These are phyloP conservation scores for Condylostoma magnum DNA, from an alignment of 169 alveolate species.

Conservation along the genomic window DNA sequence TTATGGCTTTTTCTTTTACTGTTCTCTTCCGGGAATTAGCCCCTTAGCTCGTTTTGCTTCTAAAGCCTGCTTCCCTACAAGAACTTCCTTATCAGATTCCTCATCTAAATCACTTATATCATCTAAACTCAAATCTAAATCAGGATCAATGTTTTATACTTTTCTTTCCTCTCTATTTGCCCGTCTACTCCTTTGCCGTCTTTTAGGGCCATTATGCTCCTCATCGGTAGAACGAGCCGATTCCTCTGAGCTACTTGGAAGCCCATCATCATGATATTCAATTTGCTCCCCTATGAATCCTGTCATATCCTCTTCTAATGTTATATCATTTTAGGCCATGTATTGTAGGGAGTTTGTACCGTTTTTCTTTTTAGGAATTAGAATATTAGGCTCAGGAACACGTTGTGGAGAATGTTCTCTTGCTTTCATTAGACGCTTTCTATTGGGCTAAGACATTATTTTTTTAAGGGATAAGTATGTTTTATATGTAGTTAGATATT, in stretches of 20 bases:
- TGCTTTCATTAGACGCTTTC: too few relatives aligned
- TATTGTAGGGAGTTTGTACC: too few relatives aligned
- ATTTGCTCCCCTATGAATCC: slow-evolving; percentile 14
- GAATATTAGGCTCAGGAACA: too few relatives aligned
- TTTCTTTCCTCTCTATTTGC: not conserved
- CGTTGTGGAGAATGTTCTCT: too few relatives aligned
- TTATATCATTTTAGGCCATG: too few relatives aligned
- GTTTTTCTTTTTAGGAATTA: too few relatives aligned
- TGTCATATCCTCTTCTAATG: too few relatives aligned
- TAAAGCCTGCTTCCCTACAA: slow-evolving; percentile 23
- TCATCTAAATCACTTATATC: not conserved
- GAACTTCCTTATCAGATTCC: not conserved
- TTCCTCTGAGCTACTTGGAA: slow-evolving; percentile 22
- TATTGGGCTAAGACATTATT: too few relatives aligned
- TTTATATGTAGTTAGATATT: too few relatives aligned
- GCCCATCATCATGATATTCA: slow-evolving; percentile 10
- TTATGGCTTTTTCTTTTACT: not conserved
- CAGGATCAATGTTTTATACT: not conserved
- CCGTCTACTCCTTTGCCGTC: not conserved
- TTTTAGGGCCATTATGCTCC: not conserved
- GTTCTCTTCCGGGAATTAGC: slow-evolving; percentile 2
- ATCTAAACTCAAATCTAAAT: not conserved
- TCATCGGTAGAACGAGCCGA: slow-evolving; percentile 34
- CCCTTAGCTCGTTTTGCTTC: slow-evolving; percentile 25
- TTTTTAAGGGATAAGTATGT: too few relatives aligned